Base-by-base conservation (phyloP, 1,139 yeast species). In the Kodamaea sp. region DNA sequence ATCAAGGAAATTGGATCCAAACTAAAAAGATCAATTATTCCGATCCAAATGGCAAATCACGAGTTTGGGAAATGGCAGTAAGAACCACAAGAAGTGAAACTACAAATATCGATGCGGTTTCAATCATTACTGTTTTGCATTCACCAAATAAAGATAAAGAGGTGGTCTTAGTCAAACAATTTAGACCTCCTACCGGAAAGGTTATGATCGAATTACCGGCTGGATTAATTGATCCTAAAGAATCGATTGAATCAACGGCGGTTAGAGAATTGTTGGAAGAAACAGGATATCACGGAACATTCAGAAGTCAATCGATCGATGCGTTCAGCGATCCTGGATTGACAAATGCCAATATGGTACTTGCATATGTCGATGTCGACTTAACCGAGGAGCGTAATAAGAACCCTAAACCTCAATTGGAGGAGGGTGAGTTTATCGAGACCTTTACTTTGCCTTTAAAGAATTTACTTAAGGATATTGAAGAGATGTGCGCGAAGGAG, bases 131-230 rank as follows among this genome's bases (percentile, higher is more conserved):
- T 0, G 65, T 87, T 15, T 63, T 89, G 33, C 73, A 79, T 46
- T 67, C 71, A 34, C 65, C 75, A 2, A 70, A 72, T 25, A 74
- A 81, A 5, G 39, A 40, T 5, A 43, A 43, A 29, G 79, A 80
- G 49, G 65, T 90, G 31, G 75, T 90, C 2, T 67, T 90, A 26
- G 92, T 87, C 52, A 86, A 85, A 57, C 97, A 90, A 58, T 90
- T 84, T 63, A 73, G 98, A 41, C 96, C 97, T 2, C 97, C 98
- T 1, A 84, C 85, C 7, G 82, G 76, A 40, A 89, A 88, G 23
- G 88, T 90, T 2, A 84, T 92, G 54, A 80, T 92, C 47, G 98
- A 92, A 60, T 74, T 90, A 53, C 98, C 98, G 0, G 98, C 98
- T 0, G 98, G 98, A 0, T 68, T 92, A 44, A 75, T 92, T 33